Evolutionary conservation across 2,329 filamentous ascomycete genomes (phyloP), one percentile per base, ranked within the genome.

Genomic region (Fusarium torulosum): DNA sequence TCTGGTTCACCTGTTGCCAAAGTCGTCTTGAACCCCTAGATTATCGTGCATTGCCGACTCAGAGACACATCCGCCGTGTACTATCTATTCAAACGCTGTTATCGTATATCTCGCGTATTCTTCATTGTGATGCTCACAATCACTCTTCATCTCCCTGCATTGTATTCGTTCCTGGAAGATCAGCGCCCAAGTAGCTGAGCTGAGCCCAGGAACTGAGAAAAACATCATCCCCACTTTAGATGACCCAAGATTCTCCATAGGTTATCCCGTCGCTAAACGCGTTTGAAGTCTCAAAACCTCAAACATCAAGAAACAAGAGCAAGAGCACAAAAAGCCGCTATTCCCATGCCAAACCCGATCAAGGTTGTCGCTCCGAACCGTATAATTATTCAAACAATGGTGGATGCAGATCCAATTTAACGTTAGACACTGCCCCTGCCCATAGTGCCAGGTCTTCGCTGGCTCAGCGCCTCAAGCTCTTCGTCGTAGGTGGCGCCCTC

Each of bases 391-490:
- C 20, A 33, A 62, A 35, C 37, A 49, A 47, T 50, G 33, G 42
- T 50, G 29, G 41, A 33, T 50, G 42, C 40, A 56, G 38, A 38
- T 50, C 42, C 38, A 29, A 43, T 40, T 31, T 38, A 17, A 50
- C 37, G 23, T 49, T 75, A 84, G 54, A 84, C 77, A 70, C 84
- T 85, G 40, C 81, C 82, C 52, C 83, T 82, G 73, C 82, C 81
- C 67, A 80, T 75, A 66, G 79, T 77, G 54, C 71, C 72, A 20
- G 72, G 58, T 47, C 75, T 76, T 57, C 77, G 77, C 45, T 70
- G 74, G 51, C 68, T 66, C 45, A 75, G 60, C 38, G 63, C 44
- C 66, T 78, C 77, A 14, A 81, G 69, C 38, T 83, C 82, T 53
- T 84, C 82, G 52, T 84, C 82, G 71, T 80, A 83, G 41, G 74